Evolutionary conservation across 2,329 filamentous ascomycete genomes (phyloP), one percentile per base, ranked within the genome.

Genomic region (Pseudophaeomoniella oleicola): DNA sequence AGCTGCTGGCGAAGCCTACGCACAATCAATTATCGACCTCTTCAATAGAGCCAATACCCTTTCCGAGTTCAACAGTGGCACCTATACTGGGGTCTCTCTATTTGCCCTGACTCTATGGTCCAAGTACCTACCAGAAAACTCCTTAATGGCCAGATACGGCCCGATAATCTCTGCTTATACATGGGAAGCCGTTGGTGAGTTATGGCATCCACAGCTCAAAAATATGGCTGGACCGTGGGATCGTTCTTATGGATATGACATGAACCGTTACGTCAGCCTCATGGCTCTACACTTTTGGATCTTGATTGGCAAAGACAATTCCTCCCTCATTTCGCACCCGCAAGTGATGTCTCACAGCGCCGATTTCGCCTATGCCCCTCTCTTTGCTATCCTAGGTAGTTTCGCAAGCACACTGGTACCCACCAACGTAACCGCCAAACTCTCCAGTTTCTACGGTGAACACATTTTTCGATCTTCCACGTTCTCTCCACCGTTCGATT

Each of bases 211-310:
- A 1, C 60, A 64, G 2, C 51, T 78, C 54, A 68, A 63, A 43
- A 78, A 78, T 41, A 62, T 77, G 34, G 73, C 73, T 2, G 75
- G 74, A 0, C 75, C 75, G 0, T 78, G 74, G 74, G 75, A 78
- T 50, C 65, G 75, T 0, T 59, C 66, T 0, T 78, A 78, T 42
- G 72, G 72, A 1, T 77, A 67, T 39, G 72, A 78, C 40, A 75
- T 78, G 72, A 75, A 73, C 37, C 56, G 63, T 4, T 78, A 78
- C 44, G 50, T 76, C 3, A 68, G 68, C 36, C 60, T 78, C 34
- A 64, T 77, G 50, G 66, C 67, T 0, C 50, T 72, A 11, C 72
- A 72, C 53, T 62, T 78, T 42, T 78, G 72, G 73, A 63, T 67
- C 0, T 40, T 75, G 4, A 32, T 51, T 19, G 52, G 50, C 11